Evolutionary conservation across 1,284 basidiomycete genomes (phyloP).

Genomic region (Ceratobasidium sp.): DNA sequence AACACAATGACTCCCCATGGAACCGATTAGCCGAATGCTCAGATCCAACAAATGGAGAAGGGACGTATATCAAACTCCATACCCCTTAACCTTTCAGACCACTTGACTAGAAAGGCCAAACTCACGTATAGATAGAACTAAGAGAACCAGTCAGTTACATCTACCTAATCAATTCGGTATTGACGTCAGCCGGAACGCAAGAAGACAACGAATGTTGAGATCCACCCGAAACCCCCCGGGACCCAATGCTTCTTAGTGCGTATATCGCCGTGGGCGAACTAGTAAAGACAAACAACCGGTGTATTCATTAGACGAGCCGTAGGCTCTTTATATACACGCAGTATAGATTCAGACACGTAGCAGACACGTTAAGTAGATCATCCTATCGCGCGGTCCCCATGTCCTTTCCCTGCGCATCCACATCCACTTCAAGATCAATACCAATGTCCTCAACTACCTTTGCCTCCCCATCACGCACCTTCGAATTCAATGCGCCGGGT

Average conservation of each 20-base stretch:
- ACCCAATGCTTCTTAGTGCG: constrained; percentile 92
- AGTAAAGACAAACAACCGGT: constrained; percentile 96
- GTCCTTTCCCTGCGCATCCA: too few species aligned
- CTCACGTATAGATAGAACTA: constrained; percentile 98
- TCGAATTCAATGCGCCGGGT: constrained; percentile 74
- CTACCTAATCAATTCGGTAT: constrained; percentile 67
- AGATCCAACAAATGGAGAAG: neutral
- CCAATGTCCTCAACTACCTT: constrained; percentile 31
- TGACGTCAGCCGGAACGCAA: neutral
- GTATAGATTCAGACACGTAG: constrained; percentile 83
- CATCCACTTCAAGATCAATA: too few species aligned
- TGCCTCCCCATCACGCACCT: constrained; percentile 58
- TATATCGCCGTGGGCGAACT: too few species aligned
- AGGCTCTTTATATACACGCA: constrained; percentile 95
- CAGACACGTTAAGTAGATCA: constrained; percentile 61
- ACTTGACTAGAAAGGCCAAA: constrained; percentile 91
- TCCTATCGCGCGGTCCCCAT: neutral
- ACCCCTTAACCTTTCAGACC: constrained; percentile 87
- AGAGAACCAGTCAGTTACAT: constrained; percentile 94
- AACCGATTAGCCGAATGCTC: neutral
- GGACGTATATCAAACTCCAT: constrained; percentile 93
- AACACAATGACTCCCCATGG: constrained; percentile 97
- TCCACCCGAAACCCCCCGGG: constrained; percentile 99
- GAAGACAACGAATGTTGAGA: constrained; percentile 51
- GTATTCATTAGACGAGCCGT: constrained; percentile 99